Percentiles rank a stretch among this genome's conserved stretches.
Conservation (phyloP, 305 asterid species). For the Solanum hybrid region DNA sequence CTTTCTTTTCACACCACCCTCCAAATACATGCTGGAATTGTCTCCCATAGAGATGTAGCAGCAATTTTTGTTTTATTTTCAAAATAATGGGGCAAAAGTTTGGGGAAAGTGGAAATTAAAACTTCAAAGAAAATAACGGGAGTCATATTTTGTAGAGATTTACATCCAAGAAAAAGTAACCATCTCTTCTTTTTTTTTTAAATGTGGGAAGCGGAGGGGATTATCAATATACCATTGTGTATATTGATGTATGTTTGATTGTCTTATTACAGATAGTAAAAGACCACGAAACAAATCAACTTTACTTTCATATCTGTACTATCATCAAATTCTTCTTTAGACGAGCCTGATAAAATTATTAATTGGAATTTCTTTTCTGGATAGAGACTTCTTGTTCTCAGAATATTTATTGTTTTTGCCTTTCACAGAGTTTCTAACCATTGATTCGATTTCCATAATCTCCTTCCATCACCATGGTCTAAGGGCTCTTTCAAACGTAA, state of each 20-base stretch:
- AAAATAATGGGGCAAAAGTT: neutral
- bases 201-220: neutral
- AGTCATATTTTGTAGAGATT: neutral
- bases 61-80: neutral
- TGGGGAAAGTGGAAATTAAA: neutral
- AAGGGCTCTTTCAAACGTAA: neutral
- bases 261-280: neutral
- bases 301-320: neutral
- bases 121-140: neutral
- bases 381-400: neutral
- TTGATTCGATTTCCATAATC: neutral
- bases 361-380: neutral
- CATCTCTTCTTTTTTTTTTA: neutral
- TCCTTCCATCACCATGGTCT: neutral
- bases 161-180: neutral
- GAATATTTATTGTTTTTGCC: neutral
- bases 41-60: neutral
- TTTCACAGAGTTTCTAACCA: neutral
- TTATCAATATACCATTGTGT: neutral
- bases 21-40: neutral
- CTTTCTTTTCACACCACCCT: neutral
- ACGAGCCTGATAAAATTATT: neutral
- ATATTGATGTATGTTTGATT: neutral
- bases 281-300: neutral
- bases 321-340: neutral